Evolutionary conservation across 208 protist genomes (phyloP).

Genomic region (Zelonia costaricensis): DNA sequence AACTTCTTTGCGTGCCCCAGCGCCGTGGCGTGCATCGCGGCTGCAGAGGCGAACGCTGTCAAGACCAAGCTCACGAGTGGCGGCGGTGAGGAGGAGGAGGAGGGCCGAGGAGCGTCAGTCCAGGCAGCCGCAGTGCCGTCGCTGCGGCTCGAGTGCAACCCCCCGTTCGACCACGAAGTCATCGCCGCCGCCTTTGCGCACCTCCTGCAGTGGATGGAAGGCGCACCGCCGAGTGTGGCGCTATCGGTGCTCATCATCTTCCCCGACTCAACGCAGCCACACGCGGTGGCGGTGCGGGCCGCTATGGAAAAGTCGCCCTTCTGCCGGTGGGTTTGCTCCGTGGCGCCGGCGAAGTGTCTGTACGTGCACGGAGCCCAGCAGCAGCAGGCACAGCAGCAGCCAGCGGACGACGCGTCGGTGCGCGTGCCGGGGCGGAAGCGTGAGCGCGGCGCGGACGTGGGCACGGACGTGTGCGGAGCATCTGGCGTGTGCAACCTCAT

Average conservation of each 20-base stretch:
- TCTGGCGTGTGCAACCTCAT: slow-evolving; percentile 13
- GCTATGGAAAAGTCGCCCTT: slow-evolving; percentile 28
- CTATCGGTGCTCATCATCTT: slow-evolving; percentile 38
- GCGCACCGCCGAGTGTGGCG: background rate
- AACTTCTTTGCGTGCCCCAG: slow-evolving; percentile 37
- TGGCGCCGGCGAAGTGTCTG: slow-evolving; percentile 15
- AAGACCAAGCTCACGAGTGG: background rate
- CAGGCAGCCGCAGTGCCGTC: no score
- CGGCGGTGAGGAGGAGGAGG: background rate
- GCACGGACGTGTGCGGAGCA: no score
- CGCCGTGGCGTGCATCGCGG: slow-evolving; percentile 11
- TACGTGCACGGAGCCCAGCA: slow-evolving; percentile 38
- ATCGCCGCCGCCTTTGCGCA: slow-evolving; percentile 37
- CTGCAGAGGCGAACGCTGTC: background rate
- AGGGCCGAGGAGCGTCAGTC: background rate
- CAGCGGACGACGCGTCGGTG: background rate
- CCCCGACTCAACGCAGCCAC: slow-evolving; percentile 33
- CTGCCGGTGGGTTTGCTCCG: slow-evolving; percentile 29
- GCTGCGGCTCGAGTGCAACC: slow-evolving; percentile 39
- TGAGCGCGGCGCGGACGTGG: background rate
- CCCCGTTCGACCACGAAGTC: slow-evolving; percentile 45
- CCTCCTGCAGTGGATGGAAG: slow-evolving; percentile 26
- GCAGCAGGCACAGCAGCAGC: slow-evolving; percentile 3
- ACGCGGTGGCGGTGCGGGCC: slow-evolving; percentile 28
- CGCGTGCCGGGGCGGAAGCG: background rate